Base-by-base conservation (phyloP, 192 early-diverging fungal genomes). In the Entomortierella chlamydospora region DNA sequence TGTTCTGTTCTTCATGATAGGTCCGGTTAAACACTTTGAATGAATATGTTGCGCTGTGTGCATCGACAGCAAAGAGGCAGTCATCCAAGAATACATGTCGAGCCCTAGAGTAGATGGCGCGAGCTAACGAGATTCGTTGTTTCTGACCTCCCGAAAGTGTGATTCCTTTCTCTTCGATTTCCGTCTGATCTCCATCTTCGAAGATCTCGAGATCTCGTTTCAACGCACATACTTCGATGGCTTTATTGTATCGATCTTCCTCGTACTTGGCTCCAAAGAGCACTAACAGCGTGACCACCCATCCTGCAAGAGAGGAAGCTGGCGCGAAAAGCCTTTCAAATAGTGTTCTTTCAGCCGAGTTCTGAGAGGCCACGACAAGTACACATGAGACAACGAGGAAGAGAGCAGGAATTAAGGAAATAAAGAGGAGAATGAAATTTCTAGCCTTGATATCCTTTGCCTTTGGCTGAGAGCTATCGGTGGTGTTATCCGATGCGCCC, bases 41-140 rank as follows among this genome's bases (percentile, higher is more conserved):
- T 95, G 86, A 18, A 98, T 85, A 63, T 93, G 92, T 26, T 90
- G 90, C 95, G 13, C 95, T 97, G 42, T 95, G 94, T 7, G 94
- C 91, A 79, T 96, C 93, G 0, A 93, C 92, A 33, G 95, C 94
- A 4, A 90, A 93, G 18, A 94, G 81, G 45, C 87, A 90, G 72
- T 93, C 93, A 73, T 95, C 94, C 57, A 93, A 72, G 0, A 95
- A 65, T 22, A 95, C 76, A 45, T 86, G 82, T 9, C 72, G 78
- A 13, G 88, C 81, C 4, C 67, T 29, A 20, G 82, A 85, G 81
- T 95, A 95, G 15, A 94, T 85, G 3, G 93, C 89, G 11, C 95
- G 84, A 12, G 94, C 93, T 47, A 96, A 83, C 2, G 89, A 84
- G 25, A 96, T 88, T 12, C 94, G 81, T 64, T 90, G 89, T 79